These are phyloP conservation scores for Penicillium palitans DNA, from an alignment of 2,329 filamentous ascomycete species.

Conservation along the genomic window DNA sequence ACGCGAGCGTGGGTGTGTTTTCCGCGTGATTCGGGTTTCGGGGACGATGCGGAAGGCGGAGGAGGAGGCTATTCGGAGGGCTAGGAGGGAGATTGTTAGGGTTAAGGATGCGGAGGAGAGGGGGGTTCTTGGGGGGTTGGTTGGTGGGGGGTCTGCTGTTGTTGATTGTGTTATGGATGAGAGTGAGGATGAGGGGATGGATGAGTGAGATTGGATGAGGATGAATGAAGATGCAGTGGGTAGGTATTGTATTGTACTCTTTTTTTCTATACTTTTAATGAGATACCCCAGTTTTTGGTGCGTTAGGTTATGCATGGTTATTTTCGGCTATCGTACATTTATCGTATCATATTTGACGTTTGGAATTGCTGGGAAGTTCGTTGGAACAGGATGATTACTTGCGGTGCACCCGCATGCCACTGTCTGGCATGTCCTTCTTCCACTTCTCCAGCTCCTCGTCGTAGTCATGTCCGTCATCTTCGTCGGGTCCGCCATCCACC, in stretches of 20 bases:
- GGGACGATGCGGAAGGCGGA: slow-evolving; percentile 92
- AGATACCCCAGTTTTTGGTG: slow-evolving; percentile 5
- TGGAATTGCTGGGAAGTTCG: slow-evolving; percentile 9
- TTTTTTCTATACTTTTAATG: slow-evolving; percentile 11
- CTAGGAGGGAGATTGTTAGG: slow-evolving; percentile 68
- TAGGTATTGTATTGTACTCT: background rate
- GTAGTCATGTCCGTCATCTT: slow-evolving; percentile 27
- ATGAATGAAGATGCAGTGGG: background rate
- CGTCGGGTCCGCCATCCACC: slow-evolving; percentile 36
- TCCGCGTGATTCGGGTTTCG: slow-evolving; percentile 81
- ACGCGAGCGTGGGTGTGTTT: slow-evolving; percentile 61
- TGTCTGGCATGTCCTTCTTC: slow-evolving; percentile 52
- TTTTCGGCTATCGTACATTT: slow-evolving; percentile 15
- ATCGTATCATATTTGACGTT: slow-evolving; percentile 14
- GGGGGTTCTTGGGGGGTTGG: slow-evolving; percentile 44
- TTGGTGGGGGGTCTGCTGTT: slow-evolving; percentile 34
- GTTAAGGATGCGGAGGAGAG: slow-evolving; percentile 56
- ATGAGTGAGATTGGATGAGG: slow-evolving; percentile 29
- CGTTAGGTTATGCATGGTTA: background rate
- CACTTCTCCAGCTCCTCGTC: slow-evolving; percentile 32
- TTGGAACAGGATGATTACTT: slow-evolving; percentile 51
- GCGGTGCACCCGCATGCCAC: slow-evolving; percentile 70
- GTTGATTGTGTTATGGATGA: slow-evolving; percentile 50
- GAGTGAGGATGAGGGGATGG: slow-evolving; percentile 51
- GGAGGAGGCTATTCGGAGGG: slow-evolving; percentile 80